Percentiles rank a stretch among this genome's conserved stretches.
Conservation (phyloP, 805 yeast species). For the Scheffersomyces amazonensis region DNA sequence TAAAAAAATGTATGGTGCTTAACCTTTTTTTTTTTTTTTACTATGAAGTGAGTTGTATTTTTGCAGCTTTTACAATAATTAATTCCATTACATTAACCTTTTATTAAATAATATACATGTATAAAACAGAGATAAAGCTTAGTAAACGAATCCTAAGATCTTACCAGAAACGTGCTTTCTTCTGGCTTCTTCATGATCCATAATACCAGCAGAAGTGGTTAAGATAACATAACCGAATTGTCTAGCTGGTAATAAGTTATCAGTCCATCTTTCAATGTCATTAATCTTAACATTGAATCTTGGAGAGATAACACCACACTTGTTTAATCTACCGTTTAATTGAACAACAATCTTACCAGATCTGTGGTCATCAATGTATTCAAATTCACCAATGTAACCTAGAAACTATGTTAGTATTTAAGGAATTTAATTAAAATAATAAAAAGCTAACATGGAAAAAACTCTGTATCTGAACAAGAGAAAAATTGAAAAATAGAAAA, state of each 20-base stretch:
- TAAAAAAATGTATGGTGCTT: too few relatives aligned
- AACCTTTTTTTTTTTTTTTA: too few relatives aligned
- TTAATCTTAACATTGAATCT: constrained; percentile 95
- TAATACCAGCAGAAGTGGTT: constrained; percentile 98
- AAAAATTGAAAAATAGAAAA: neutral
- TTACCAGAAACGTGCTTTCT: constrained; percentile 99
- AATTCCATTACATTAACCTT: too few relatives aligned
- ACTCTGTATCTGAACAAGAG: neutral
- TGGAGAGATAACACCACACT: constrained; percentile 98
- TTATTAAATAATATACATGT: too few relatives aligned
- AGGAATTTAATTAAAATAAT: neutral
- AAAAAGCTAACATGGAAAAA: too few relatives aligned
- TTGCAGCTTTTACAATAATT: too few relatives aligned
- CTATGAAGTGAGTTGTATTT: too few relatives aligned
- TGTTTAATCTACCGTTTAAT: constrained; percentile 97
- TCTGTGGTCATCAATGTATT: constrained; percentile 98
- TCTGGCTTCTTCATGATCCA: constrained; percentile 99
- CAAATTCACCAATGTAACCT: constrained; percentile 96
- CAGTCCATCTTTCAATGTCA: constrained; percentile 98
- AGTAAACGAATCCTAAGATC: constrained; percentile 97
- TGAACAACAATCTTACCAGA: constrained; percentile 96
- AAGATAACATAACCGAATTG: constrained; percentile 97
- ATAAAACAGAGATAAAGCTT: too few relatives aligned
- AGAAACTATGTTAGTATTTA: constrained; percentile 18
- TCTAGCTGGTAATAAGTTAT: constrained; percentile 97